Evolutionary conservation across 1,284 basidiomycete genomes (phyloP).

Genomic region (Taiwanofungus camphoratus): DNA sequence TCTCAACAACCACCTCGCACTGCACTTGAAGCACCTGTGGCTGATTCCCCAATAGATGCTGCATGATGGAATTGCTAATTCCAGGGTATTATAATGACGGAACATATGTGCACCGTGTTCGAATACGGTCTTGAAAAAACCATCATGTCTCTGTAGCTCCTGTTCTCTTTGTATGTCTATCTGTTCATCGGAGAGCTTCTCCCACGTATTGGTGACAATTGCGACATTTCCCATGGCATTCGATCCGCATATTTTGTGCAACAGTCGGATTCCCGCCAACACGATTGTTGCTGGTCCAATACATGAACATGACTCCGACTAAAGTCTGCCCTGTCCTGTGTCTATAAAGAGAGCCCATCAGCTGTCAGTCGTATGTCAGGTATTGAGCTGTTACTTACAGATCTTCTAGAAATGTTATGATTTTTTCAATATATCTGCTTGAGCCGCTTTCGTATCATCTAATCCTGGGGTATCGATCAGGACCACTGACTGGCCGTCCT

Average conservation of each 20-base stretch:
- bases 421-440: constrained; percentile 33
- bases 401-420: constrained; percentile 1
- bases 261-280: constrained; percentile 47
- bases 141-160: constrained; percentile 5
- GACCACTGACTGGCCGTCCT: background rate
- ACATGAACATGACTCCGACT: constrained; percentile 48
- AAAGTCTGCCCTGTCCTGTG: constrained; percentile 35
- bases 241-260: constrained; percentile 46
- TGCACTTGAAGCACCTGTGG: constrained; percentile 14
- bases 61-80: constrained; percentile 12
- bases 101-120: constrained; percentile 17
- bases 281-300: constrained; percentile 46
- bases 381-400: too few species aligned
- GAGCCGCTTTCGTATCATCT: constrained; percentile 33
- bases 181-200: constrained; percentile 14
- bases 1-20: constrained; percentile 13
- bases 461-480: constrained; percentile 37
- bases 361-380: background rate
- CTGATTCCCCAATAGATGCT: constrained; percentile 5
- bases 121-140: constrained; percentile 22
- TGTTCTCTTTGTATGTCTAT: constrained; percentile 2
- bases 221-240: constrained; percentile 30
- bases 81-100: constrained; percentile 15
- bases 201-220: constrained; percentile 26
- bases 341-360: too few species aligned